A percentile compares a stretch with the other conserved stretches of the same genome.
These are phyloP conservation scores for Salix koriyanagi DNA, from an alignment of 345 rosid genomes.

Conservation along the genomic window DNA sequence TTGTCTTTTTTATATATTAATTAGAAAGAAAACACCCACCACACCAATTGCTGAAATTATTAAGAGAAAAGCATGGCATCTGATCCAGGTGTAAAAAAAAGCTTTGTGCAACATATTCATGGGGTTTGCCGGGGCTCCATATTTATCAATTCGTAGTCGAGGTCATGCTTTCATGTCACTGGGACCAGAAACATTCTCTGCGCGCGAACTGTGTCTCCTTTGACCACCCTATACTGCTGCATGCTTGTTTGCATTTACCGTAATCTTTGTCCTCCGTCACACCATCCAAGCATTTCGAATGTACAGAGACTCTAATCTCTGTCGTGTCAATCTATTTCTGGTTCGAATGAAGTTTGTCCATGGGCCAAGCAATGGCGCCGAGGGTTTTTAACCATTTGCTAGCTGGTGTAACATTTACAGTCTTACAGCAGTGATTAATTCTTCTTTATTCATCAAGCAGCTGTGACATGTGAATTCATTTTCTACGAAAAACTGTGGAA, in stretches of 20 bases:
- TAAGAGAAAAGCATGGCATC: slow-evolving; percentile 6
- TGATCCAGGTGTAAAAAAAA: neutral
- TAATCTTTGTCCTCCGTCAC: neutral
- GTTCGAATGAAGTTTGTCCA: neutral
- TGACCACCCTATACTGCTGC: slow-evolving; percentile 18
- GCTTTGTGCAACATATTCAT: slow-evolving; percentile 34
- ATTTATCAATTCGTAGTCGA: neutral
- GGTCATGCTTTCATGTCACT: slow-evolving; percentile 23
- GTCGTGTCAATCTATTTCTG: neutral
- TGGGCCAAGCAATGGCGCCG: neutral
- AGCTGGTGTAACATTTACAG: neutral
- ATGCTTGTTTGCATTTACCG: slow-evolving; percentile 3
- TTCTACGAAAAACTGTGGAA: neutral
- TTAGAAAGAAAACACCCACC: neutral
- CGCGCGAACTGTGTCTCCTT: slow-evolving; percentile 36
- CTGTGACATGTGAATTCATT: neutral
- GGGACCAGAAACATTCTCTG: slow-evolving; percentile 48
- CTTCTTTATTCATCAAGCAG: neutral
- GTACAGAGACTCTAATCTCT: neutral
- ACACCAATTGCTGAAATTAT: slow-evolving; percentile 1
- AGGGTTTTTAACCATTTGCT: neutral
- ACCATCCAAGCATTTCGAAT: neutral
- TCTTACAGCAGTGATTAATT: neutral
- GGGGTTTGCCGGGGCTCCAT: slow-evolving; percentile 23
- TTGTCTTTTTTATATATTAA: slow-evolving; percentile 39